Conservation (phyloP, 2,329 filamentous ascomycete genomes). For the Hysterium pulicare region DNA sequence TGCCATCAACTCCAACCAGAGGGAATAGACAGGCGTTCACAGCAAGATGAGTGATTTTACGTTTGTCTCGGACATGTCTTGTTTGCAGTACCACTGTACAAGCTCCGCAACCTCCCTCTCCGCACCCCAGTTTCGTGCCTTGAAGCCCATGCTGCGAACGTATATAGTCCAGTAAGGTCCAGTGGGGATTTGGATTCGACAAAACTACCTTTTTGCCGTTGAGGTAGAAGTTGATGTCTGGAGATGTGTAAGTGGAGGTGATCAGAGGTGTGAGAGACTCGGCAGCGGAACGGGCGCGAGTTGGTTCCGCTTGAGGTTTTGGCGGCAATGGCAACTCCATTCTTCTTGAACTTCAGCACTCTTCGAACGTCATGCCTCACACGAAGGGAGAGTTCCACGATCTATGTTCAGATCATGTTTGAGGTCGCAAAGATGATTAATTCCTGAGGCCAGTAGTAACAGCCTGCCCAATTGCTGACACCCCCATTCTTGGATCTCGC, state of each 20-base stretch:
- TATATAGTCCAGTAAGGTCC: slow-evolving; percentile 87
- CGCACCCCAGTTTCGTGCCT: slow-evolving; percentile 92
- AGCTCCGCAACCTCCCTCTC: slow-evolving; percentile 91
- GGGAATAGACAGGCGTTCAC: slow-evolving; percentile 94
- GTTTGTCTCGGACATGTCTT: slow-evolving; percentile 69
- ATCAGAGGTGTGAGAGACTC: slow-evolving; percentile 62
- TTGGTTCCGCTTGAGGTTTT: slow-evolving; percentile 26
- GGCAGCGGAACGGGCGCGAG: slow-evolving; percentile 22
- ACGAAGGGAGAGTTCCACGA: too few species aligned
- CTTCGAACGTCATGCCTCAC: too few species aligned
- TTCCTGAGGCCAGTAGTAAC: too few species aligned
- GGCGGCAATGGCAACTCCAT: slow-evolving; percentile 32
- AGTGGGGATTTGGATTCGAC: slow-evolving; percentile 82
- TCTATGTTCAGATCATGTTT: too few species aligned
- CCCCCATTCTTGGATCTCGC: too few species aligned
- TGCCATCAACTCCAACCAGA: slow-evolving; percentile 86
- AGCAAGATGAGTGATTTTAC: slow-evolving; percentile 86
- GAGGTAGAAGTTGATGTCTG: slow-evolving; percentile 72
- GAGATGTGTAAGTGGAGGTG: slow-evolving; percentile 74
- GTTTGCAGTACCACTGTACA: slow-evolving; percentile 69
- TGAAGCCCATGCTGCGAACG: slow-evolving; percentile 79
- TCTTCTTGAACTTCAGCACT: not conserved
- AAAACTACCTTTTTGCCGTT: slow-evolving; percentile 84
- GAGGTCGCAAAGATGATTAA: too few species aligned
- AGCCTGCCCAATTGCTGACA: too few species aligned